Percentiles rank a stretch among this genome's conserved stretches.
phyloP scores from a whole-genome alignment of 2,329 filamentous ascomycete genomes.

The Metarhizium sp. region DNA sequence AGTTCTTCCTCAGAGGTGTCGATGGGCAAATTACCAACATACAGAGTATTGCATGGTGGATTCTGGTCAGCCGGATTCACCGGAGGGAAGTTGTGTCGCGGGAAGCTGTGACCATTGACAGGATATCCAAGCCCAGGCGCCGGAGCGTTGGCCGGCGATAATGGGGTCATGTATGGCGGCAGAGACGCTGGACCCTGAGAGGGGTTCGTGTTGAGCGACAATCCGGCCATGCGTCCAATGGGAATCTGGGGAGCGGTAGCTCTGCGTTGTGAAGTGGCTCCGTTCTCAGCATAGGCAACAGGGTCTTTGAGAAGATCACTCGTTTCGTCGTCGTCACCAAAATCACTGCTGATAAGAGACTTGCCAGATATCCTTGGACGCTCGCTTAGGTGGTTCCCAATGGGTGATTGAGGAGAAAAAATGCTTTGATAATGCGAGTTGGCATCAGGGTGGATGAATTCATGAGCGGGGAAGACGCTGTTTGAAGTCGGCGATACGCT shows the following conservation, averaged over 20 bases:
- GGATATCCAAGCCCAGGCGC: conserved; percentile 20
- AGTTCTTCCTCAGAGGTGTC: conserved; percentile 93
- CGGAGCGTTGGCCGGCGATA: conserved; percentile 43
- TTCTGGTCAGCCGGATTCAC: conserved; percentile 95
- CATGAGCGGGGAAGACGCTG: conserved; percentile 39
- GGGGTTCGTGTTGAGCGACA: conserved; percentile 62
- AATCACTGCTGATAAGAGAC: conserved; percentile 60
- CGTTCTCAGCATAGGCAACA: conserved; percentile 60
- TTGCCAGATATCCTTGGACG: conserved; percentile 55
- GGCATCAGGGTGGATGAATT: conserved; percentile 49
- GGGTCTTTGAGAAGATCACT: conserved; percentile 63
- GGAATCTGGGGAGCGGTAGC: conserved; percentile 65
- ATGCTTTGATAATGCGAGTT: conserved; percentile 49
- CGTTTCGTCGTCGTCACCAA: conserved; percentile 58
- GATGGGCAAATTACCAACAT: conserved; percentile 91
- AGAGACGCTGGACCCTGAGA: conserved; percentile 42
- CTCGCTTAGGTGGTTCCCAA: conserved; percentile 60
- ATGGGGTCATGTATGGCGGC: conserved; percentile 37
- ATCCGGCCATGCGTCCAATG: conserved; percentile 54
- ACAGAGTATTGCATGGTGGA: conserved; percentile 93
- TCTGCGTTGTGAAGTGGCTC: conserved; percentile 40
- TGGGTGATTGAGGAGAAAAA: conserved; percentile 66
- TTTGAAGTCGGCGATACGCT: conserved; percentile 49
- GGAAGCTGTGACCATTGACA: conserved; percentile 42
- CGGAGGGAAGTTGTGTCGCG: conserved; percentile 63